Conservation (phyloP, 2,329 filamentous ascomycete genomes). For the Botrytis medusae region DNA sequence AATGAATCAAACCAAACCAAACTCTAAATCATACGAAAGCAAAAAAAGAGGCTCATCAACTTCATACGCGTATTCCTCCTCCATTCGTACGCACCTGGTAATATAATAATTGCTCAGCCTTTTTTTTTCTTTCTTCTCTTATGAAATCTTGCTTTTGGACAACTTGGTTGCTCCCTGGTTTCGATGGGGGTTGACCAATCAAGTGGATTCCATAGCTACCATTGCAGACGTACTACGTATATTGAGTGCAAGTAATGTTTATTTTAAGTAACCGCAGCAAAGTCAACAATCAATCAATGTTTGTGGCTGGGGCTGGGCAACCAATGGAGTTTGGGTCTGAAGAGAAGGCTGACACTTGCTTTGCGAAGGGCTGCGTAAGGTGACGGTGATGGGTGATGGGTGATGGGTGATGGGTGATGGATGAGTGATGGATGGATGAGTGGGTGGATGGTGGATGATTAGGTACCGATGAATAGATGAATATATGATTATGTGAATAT, state of each 20-base stretch:
- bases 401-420: no score
- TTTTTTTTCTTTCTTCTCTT: not conserved
- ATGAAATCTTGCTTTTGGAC: not conserved
- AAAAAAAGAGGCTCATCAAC: slow-evolving; percentile 15
- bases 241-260: not conserved
- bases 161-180: not conserved
- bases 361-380: not conserved
- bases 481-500: no score
- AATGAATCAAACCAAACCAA: not conserved
- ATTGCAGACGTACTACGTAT: no score
- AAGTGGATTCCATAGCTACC: not conserved
- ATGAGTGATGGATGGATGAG: no score
- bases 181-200: not conserved
- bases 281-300: not conserved
- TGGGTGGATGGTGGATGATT: no score
- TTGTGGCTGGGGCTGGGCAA: not conserved
- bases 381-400: no score
- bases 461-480: not conserved
- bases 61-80: slow-evolving; percentile 4
- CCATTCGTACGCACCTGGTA: not conserved
- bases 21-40: not conserved
- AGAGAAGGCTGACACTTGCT: slow-evolving; percentile 6
- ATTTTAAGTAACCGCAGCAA: not conserved
- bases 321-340: not conserved
- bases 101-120: not conserved